Conservation (phyloP, 2,329 filamentous ascomycete species). For the Metarhizium humberi region DNA sequence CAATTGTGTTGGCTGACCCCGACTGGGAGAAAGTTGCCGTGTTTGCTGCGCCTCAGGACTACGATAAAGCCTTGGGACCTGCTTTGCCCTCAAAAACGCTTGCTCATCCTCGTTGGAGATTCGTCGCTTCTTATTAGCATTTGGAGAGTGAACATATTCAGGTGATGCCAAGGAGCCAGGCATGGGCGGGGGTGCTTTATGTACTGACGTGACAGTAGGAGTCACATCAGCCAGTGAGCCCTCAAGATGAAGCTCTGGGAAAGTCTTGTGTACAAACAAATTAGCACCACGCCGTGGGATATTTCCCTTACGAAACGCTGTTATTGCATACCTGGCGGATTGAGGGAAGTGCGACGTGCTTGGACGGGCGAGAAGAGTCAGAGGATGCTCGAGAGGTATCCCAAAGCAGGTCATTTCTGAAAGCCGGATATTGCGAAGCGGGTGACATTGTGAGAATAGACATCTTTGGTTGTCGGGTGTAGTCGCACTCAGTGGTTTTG, state of each 20-base stretch:
- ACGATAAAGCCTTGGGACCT: conserved; percentile 37
- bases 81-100: conserved; percentile 30
- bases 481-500: conserved; percentile 15
- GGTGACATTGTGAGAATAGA: conserved; percentile 39
- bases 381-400: conserved; percentile 22
- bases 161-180: conserved; percentile 23
- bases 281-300: neutral
- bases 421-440: conserved; percentile 30
- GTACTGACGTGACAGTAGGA: neutral
- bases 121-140: conserved; percentile 37
- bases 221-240: conserved; percentile 1
- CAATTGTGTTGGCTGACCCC: conserved; percentile 10
- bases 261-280: conserved; percentile 22
- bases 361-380: conserved; percentile 25
- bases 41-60: conserved; percentile 22
- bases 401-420: conserved; percentile 31
- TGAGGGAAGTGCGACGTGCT: conserved; percentile 37
- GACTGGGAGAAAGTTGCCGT: conserved; percentile 26
- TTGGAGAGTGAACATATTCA: conserved; percentile 41
- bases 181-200: neutral
- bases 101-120: conserved; percentile 31
- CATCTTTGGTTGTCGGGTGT: conserved; percentile 30
- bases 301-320: neutral
- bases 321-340: conserved; percentile 39
- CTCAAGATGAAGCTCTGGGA: conserved; percentile 34